These are phyloP conservation scores for Phytophthora sp. DNA, from an alignment of 352 stramenopile genomes.

Conservation along the genomic window DNA sequence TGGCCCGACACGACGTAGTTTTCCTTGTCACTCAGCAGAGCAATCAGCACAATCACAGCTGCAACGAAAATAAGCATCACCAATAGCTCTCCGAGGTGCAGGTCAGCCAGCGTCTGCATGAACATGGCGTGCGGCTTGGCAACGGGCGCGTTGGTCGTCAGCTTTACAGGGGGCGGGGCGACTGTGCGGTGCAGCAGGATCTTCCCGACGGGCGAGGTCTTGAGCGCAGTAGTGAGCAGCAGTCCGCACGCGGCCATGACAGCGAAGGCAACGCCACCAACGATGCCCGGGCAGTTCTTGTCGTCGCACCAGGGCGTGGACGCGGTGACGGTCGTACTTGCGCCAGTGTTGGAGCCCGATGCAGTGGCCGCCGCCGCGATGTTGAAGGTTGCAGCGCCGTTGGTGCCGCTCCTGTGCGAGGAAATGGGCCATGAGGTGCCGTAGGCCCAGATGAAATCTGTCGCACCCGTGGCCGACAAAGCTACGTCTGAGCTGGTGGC, in stretches of 20 bases:
- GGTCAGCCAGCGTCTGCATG: conserved; percentile 58
- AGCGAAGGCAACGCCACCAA: conserved; percentile 59
- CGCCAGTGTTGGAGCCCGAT: conserved; percentile 16
- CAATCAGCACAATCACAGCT: conserved; percentile 51
- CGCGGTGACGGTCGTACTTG: conserved; percentile 31
- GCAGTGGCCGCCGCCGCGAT: conserved; percentile 36
- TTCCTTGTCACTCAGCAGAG: conserved; percentile 40
- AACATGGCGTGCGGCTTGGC: conserved; percentile 51
- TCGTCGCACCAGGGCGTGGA: conserved; percentile 48
- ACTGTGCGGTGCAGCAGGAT: conserved; percentile 63
- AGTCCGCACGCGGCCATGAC: conserved; percentile 62
- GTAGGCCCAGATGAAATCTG: conserved; percentile 79
- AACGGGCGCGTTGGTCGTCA: conserved; percentile 54
- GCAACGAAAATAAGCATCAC: conserved; percentile 72
- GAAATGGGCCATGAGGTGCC: conserved; percentile 70
- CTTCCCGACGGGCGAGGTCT: conserved; percentile 41
- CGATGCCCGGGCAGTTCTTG: conserved; percentile 71
- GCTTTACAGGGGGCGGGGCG: conserved; percentile 50
- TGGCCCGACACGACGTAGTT: conserved; percentile 60
- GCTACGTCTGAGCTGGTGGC: conserved; percentile 52
- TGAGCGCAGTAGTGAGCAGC: conserved; percentile 51
- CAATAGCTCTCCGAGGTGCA: conserved; percentile 66
- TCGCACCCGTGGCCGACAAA: conserved; percentile 40
- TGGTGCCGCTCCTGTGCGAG: conserved; percentile 51
- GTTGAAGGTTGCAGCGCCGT: conserved; percentile 60